Evolutionary conservation across 345 rosid genomes (phyloP).

Genomic region (Cardamine chenopodiifolia): DNA sequence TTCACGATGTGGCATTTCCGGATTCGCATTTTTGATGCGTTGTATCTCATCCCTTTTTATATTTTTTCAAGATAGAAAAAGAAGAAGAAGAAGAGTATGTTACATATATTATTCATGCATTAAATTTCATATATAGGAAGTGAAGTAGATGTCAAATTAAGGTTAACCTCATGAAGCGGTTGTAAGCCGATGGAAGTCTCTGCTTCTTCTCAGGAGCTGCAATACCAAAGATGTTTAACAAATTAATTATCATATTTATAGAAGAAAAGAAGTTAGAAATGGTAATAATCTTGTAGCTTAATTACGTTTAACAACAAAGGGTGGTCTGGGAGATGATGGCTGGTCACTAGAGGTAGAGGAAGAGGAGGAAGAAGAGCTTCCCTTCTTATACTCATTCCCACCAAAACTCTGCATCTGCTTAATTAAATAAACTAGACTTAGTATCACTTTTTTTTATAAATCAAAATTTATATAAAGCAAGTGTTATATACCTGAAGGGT

Average conservation of each 20-base stretch:
- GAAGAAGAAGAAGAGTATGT: neutral
- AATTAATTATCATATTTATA: neutral
- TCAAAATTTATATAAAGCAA: neutral
- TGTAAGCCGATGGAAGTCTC: slow-evolving; percentile 98
- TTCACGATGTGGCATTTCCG: slow-evolving; percentile 95
- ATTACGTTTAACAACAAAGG: slow-evolving; percentile 87
- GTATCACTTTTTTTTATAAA: slow-evolving; percentile 2
- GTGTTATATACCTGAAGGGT: slow-evolving; percentile 56
- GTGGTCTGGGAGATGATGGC: slow-evolving; percentile 77
- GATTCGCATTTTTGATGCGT: slow-evolving; percentile 93
- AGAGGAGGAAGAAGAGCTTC: slow-evolving; percentile 67
- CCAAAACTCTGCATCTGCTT: slow-evolving; percentile 66
- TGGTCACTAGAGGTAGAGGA: slow-evolving; percentile 69
- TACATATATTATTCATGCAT: neutral
- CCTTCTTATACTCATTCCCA: slow-evolving; percentile 59
- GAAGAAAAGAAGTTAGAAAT: neutral
- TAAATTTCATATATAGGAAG: neutral
- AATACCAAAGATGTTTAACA: neutral
- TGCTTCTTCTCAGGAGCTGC: slow-evolving; percentile 99
- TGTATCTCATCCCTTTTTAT: slow-evolving; percentile 88
- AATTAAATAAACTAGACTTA: neutral
- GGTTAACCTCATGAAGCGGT: slow-evolving; percentile 87
- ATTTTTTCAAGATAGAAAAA: neutral
- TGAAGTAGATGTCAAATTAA: neutral
- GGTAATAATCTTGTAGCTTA: slow-evolving; percentile 11